These are phyloP conservation scores for Cicer arietinum DNA, from an alignment of 306 rosid genomes.

Conservation along the genomic window DNA sequence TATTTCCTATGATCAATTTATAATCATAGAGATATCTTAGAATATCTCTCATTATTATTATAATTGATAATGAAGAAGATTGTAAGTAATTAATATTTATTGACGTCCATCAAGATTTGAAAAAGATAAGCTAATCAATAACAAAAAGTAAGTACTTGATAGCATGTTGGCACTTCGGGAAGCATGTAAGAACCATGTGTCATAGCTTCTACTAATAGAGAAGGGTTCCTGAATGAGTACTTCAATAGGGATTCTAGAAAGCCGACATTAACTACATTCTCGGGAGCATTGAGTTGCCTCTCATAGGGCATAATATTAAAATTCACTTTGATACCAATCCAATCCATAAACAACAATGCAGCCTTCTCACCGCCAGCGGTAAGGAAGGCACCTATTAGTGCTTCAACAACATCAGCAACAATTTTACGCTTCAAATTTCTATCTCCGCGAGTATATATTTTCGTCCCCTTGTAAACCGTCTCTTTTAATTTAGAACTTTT, in stretches of 20 bases:
- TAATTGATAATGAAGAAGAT: slow-evolving; percentile 2
- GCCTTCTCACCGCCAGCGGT: slow-evolving; percentile 74
- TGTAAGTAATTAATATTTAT: slow-evolving; percentile 7
- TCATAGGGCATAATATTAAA: slow-evolving; percentile 53
- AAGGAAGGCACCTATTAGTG: slow-evolving; percentile 87
- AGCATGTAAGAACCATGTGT: slow-evolving; percentile 96
- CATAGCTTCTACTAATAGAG: slow-evolving; percentile 79
- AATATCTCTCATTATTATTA: too few relatives aligned
- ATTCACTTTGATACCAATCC: slow-evolving; percentile 74
- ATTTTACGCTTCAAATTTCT: slow-evolving; percentile 62
- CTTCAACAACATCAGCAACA: slow-evolving; percentile 91
- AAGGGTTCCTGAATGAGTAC: slow-evolving; percentile 64
- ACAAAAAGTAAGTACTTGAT: slow-evolving; percentile 65
- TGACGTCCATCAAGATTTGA: not conserved
- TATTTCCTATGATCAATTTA: too few relatives aligned
- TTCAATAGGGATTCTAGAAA: slow-evolving; percentile 60
- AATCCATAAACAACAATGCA: slow-evolving; percentile 68
- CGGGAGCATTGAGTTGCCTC: slow-evolving; percentile 48
- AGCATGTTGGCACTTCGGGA: slow-evolving; percentile 80
- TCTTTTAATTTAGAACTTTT: slow-evolving; percentile 41
- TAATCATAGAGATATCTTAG: too few relatives aligned
- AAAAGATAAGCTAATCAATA: not conserved
- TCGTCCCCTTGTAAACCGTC: slow-evolving; percentile 33
- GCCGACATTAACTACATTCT: slow-evolving; percentile 57
- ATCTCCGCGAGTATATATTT: slow-evolving; percentile 48